Evolutionary conservation across 371 early-diverging fungal species (phyloP), one percentile per base, ranked within the genome.

Genomic region (Zychaea mexicana): DNA sequence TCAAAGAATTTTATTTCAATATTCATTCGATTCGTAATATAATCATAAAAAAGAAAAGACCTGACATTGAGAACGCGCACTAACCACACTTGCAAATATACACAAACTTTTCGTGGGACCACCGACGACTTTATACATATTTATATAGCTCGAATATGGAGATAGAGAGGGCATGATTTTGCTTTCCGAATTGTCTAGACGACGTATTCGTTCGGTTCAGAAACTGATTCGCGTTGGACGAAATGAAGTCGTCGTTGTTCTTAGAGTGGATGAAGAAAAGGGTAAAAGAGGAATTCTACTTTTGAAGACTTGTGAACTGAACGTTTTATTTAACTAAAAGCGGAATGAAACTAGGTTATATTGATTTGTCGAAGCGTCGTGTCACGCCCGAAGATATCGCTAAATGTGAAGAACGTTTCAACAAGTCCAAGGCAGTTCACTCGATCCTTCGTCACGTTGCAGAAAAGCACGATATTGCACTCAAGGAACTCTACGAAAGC

Each of bases 251-350:
- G 98, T 96, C 55, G 94, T 96, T 58, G 99, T 99, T 49, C 85
- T 98, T 73, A 88, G 98, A 73, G 99, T 99, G 15, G 99, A 99
- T 81, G 92, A 95, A 83, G 98, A 98, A 74, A 99, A 99, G 84
- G 99, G 95, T 92, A 74, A 49, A 12, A 7, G 71, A 92, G 92
- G 99, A 46, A 99, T n/a, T n/a, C n/a, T n/a, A n/a, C n/a, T n/a
- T n/a, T n/a, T n/a, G n/a, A n/a, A n/a, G n/a, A n/a, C n/a, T n/a
- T n/a, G n/a, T n/a, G n/a, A n/a, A n/a, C n/a, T n/a, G n/a, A n/a
- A n/a, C n/a, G n/a, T n/a, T n/a, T n/a, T n/a, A n/a, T n/a, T n/a
- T n/a, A n/a, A n/a, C n/a, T n/a, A n/a, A n/a, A n/a, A n/a, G n/a
- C n/a, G n/a, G n/a, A n/a, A 42, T 42, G 4, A 42, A 22, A 9